Evolutionary conservation across 1,284 basidiomycete genomes (phyloP), one percentile per base, ranked within the genome.

Genomic region (Leccinum fuscescens): DNA sequence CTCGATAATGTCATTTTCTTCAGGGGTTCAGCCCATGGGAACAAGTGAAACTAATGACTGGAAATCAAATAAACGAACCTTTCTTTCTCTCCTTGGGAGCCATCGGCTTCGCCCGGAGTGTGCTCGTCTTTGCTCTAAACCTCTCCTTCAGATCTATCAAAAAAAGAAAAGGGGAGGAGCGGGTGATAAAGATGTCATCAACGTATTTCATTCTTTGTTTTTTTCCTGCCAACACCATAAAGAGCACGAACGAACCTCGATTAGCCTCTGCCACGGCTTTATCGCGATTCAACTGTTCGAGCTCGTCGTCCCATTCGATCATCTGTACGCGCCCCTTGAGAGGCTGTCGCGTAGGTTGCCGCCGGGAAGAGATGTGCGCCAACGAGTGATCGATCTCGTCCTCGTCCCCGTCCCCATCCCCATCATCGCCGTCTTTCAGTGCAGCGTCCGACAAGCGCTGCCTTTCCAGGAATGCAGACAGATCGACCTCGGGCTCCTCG

Each of bases 201-300:
- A 33, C 14, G 7, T 5, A 11, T 39, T 37, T 29, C 4, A 27
- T n/a, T 17, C 22, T 4, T 48, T 5, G 4, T 6, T 49, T 24
- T 27, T 24, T 9, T 27, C 24, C n/a, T 49, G 22, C 14, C 6
- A 27, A 24, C 14, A 9, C 22, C 48, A 49, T 1, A 27, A 49
- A 15, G 33, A 39, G 56, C 48, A 63, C 20, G 48, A 31, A 62
- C 76, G 46, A 58, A 89, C 90, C 90, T 79, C 89, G 79, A 37
- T 81, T 81, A 24, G 90, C 89, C 61, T 91, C 89, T 0, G 89
- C 89, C 3, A 81, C 80, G 3, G 82, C 82, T 66, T 91, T 92
- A 63, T 90, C 89, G 22, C 82, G 78, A 44, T 76, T 82, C 77
- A 92, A 77, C 50, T 82, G 77, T 52, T 90, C 88, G 2, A 92